phyloP scores from a whole-genome alignment of 148 eudicot genomes.

The Diospyros kaki region DNA sequence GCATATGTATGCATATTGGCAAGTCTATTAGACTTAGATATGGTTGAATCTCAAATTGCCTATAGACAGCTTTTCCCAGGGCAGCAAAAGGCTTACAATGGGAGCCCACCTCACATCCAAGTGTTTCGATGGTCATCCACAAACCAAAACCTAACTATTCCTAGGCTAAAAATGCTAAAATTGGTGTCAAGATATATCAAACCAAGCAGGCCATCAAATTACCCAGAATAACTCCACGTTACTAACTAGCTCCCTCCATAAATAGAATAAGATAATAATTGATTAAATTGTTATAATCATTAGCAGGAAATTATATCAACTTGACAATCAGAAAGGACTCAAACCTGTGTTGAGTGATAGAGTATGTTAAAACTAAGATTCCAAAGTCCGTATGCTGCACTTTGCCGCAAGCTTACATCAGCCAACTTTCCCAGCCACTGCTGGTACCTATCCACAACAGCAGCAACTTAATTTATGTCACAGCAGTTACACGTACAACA shows the following conservation, averaged over 20 bases:
- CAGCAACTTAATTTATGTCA: neutral
- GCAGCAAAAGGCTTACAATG: too few relatives aligned
- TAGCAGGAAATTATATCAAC: too few relatives aligned
- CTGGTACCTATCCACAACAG: conserved; percentile 51
- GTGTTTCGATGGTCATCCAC: too few relatives aligned
- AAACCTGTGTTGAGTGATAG: conserved; percentile 94
- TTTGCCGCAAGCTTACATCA: conserved; percentile 76
- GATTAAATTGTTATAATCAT: too few relatives aligned
- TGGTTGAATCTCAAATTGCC: too few relatives aligned
- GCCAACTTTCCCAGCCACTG: conserved; percentile 85
- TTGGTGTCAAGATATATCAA: neutral
- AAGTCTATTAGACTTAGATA: too few relatives aligned
- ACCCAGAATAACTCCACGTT: neutral
- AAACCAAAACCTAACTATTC: too few relatives aligned
- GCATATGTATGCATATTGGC: too few relatives aligned
- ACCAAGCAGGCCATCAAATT: neutral
- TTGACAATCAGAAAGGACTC: neutral
- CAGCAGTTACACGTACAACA: neutral
- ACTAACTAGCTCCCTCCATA: neutral
- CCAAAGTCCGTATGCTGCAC: conserved; percentile 98
- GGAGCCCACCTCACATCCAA: too few relatives aligned
- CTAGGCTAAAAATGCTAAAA: neutral
- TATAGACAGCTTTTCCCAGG: too few relatives aligned
- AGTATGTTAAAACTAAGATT: conserved; percentile 82
- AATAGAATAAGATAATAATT: too few relatives aligned